Base-by-base conservation (phyloP, 2,329 filamentous ascomycete genomes). In the Fonsecaea nubica region DNA sequence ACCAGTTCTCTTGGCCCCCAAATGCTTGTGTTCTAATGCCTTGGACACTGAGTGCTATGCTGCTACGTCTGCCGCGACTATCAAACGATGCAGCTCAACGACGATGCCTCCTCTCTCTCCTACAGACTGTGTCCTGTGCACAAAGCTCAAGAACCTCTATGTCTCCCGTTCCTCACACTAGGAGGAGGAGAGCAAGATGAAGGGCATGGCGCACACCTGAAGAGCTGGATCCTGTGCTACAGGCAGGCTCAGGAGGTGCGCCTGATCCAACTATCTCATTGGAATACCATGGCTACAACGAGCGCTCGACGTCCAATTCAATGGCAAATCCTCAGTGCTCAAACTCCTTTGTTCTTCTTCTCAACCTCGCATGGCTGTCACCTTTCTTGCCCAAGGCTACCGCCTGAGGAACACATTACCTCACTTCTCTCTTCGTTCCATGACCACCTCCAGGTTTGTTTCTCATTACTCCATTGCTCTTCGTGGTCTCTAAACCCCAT, bases 301-400 rank as follows among this genome's bases (percentile, higher is more conserved):
- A 30, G 45, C 8, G 5, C 45, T 10, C 21, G 18, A 4, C 18
- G 7, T 50, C 10, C 21, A 50, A 25, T 1, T 50, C 45, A 50
- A 30, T 50, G 45, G 18, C 45, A 25, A 50, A 21, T 10, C 12
- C 15, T 12, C 18, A 13, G 9, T 50, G 45, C 4, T 55, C 6
- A 7, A 35, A 9, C 15, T 21, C 53, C 61, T 13, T 42, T 52
- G 25, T 5, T 58, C n/a, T 58, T 36, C 25, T 13, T 52, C 33
- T 13, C 3, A 3, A n/a, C 32, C 30, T 61, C 40, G 30, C 15
- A 45, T 63, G 10, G 13, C 6, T 3, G 21, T 56, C 60, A 18
- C 35, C 38, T 21, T 33, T 38, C 21, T 33, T 38, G 12, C 32
- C n/a, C 60, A 33, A 57, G 60, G 35, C 60, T 63, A 53, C 57